A percentile compares a stretch with the other conserved stretches of the same genome.
These are phyloP conservation scores for Ammopiptanthus mongolicus DNA, from an alignment of 306 rosid species.

Conservation along the genomic window DNA sequence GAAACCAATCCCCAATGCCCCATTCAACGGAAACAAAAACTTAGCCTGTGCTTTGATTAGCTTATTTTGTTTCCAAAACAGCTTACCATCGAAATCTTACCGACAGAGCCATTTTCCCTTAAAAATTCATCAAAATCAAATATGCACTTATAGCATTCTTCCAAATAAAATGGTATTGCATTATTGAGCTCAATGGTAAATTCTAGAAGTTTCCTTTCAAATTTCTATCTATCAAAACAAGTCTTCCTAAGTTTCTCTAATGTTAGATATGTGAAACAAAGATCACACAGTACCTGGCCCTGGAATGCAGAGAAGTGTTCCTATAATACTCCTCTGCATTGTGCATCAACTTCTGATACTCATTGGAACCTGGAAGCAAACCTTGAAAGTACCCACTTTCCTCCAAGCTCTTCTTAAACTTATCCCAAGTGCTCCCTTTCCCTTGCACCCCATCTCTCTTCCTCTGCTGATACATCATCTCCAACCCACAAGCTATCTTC, in stretches of 20 bases:
- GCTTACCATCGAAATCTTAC: too few relatives aligned
- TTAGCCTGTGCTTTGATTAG: background rate
- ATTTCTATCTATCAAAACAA: background rate
- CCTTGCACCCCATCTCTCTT: slow-evolving; percentile 68
- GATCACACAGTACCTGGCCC: slow-evolving; percentile 42
- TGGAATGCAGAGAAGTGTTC: slow-evolving; percentile 52
- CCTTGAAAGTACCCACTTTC: slow-evolving; percentile 76
- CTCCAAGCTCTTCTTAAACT: slow-evolving; percentile 65
- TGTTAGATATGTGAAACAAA: background rate
- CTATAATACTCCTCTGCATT: slow-evolving; percentile 70
- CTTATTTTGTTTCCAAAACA: background rate
- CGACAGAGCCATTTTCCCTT: too few relatives aligned
- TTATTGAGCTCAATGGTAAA: background rate
- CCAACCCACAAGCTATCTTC: slow-evolving; percentile 91
- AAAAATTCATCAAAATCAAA: too few relatives aligned
- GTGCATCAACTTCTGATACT: slow-evolving; percentile 68
- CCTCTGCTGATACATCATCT: slow-evolving; percentile 89
- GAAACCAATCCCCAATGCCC: background rate
- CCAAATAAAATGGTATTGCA: background rate
- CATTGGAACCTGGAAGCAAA: slow-evolving; percentile 67
- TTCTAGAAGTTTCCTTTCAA: background rate
- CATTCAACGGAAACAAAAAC: background rate
- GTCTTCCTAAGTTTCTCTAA: background rate
- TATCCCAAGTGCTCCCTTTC: slow-evolving; percentile 71
- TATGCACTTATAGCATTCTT: background rate